Evolutionary conservation across 2,329 filamentous ascomycete genomes (phyloP), one percentile per base, ranked within the genome.

Genomic region (Albophoma yamanashiensis): DNA sequence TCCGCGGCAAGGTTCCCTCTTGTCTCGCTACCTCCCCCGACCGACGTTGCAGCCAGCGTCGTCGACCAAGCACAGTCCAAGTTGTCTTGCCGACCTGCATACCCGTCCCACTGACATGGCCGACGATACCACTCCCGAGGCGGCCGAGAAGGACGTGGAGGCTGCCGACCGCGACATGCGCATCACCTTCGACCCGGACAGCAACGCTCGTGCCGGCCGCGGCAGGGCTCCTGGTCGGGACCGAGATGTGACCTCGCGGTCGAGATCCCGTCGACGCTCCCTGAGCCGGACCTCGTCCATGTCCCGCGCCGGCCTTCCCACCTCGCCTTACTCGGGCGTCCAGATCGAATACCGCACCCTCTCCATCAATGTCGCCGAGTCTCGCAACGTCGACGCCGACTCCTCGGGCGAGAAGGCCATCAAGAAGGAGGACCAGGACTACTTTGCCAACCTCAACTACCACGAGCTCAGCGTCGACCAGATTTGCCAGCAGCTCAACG

Each of bases 321-420:
- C 69, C 0, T 70, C 71, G 6, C 72, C 72, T 0, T 73, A 73
- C 63, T 69, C 70, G 1, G 74, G 72, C 36, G 66, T 74, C 4
- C 74, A 71, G 45, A 76, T 76, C 58, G 71, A 74, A 59, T 76
- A 76, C 61, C 73, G 73, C n/a, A 75, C 73, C 20, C 63, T 76
- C 6, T 76, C 74, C 53, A 75, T 75, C 59, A 72, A 75, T 14
- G 72, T 75, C 7, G 69, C 70, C 60, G 73, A 76, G 65, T 73
- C 72, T 53, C 73, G 70, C 39, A 63, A 68, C 43, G 62, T 66
- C 45, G 70, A 71, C 7, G 58, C 63, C 5, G 67, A 65, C 20
- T 55, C 55, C 15, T 45, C 62, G 31, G 55, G 36, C n/a, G 67
- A 68, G 34, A 71, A 69, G 40, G 63, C 61, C 1, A 59, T 64